Conservation (phyloP, 2,329 filamentous ascomycete genomes). For the Truncatella angustata region DNA sequence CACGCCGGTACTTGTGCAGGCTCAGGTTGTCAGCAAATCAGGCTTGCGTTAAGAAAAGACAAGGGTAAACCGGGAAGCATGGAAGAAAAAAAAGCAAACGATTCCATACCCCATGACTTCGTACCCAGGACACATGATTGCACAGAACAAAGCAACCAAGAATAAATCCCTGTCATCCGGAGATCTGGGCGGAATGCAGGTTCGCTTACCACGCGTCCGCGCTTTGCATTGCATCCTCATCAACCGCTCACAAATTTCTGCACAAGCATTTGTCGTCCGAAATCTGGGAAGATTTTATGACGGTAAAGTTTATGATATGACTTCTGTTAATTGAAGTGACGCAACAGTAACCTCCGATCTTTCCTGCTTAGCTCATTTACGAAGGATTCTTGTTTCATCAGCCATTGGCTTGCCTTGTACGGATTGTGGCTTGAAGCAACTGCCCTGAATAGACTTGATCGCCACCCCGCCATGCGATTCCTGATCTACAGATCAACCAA, state of each 20-base stretch:
- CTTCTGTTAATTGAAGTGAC: not conserved
- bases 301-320: not conserved
- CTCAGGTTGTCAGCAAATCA: too few species aligned
- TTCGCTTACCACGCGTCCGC: not conserved
- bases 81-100: too few species aligned
- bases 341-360: not conserved
- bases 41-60: too few species aligned
- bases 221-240: not conserved
- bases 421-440: not conserved
- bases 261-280: too few species aligned
- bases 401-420: not conserved
- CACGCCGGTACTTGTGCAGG: not conserved
- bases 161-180: not conserved
- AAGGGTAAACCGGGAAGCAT: too few species aligned
- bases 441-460: conserved; percentile 1
- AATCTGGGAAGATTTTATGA: not conserved
- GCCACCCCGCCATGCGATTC: conserved; percentile 7
- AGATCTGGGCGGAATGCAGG: not conserved
- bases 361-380: not conserved
- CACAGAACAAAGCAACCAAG: too few species aligned
- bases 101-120: not conserved
- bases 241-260: not conserved
- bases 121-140: not conserved
- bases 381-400: not conserved
- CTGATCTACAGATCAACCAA: conserved; percentile 26